Conservation (phyloP, 768 basidiomycete species). For the Russula compacta region DNA sequence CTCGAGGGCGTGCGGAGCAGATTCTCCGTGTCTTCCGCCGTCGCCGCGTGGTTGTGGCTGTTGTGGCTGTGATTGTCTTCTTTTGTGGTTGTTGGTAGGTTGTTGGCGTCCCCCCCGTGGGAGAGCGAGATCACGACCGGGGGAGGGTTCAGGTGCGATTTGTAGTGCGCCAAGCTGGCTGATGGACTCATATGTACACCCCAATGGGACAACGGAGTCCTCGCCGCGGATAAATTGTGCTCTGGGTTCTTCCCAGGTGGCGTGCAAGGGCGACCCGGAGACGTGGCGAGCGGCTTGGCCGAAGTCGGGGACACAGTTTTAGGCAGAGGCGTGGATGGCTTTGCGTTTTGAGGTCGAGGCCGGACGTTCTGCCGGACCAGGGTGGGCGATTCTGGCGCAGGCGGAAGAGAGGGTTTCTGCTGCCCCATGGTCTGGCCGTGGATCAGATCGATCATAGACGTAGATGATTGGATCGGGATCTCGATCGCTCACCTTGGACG, state of each 20-base stretch:
- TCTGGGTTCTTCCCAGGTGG: conserved; percentile 27
- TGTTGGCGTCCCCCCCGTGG: conserved; percentile 27
- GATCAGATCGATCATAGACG: neutral
- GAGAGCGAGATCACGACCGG: conserved; percentile 28
- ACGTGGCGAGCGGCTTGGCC: conserved; percentile 22
- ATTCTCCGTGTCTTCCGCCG: conserved; percentile 19
- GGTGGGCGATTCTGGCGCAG: conserved; percentile 18
- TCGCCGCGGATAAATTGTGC: conserved; percentile 44
- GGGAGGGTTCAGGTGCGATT: conserved; percentile 58
- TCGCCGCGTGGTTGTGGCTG: neutral
- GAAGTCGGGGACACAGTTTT: neutral
- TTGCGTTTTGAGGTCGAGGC: neutral
- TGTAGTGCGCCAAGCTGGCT: conserved; percentile 58
- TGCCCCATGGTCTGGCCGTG: neutral
- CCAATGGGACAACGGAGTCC: conserved; percentile 61
- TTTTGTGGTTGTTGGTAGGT: conserved; percentile 28
- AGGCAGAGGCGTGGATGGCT: conserved; percentile 10
- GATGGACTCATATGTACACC: conserved; percentile 64
- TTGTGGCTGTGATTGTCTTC: conserved; percentile 18
- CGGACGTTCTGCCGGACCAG: conserved; percentile 12
- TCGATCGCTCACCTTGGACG: conserved; percentile 1
- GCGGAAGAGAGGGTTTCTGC: conserved; percentile 15
- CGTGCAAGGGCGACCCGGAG: conserved; percentile 34
- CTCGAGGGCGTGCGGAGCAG: conserved; percentile 39
- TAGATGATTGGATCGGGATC: neutral